Evolutionary conservation across 352 stramenopile genomes (phyloP).

Genomic region (Phytopythium delawarense): DNA sequence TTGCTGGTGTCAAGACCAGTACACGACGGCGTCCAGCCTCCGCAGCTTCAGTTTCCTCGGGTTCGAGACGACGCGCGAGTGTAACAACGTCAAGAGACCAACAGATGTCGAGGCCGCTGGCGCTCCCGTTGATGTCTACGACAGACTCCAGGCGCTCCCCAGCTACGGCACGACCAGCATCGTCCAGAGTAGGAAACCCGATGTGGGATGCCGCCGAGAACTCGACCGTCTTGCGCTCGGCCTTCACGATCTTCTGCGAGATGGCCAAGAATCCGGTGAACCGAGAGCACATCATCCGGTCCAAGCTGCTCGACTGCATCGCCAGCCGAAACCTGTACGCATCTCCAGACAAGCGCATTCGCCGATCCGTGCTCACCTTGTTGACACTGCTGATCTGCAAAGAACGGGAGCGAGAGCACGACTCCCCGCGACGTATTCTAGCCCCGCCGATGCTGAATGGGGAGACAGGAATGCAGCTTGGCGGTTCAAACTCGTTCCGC

Average conservation of each 20-base stretch:
- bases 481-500: not conserved
- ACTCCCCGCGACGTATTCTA: not conserved
- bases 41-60: not conserved
- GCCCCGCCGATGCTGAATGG: not conserved
- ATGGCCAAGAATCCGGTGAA: conserved; percentile 55
- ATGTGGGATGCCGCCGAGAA: conserved; percentile 2
- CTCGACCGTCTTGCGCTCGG: conserved; percentile 25
- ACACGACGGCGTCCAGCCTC: not conserved
- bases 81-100: not conserved
- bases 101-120: not conserved
- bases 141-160: not conserved
- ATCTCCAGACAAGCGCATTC: conserved; percentile 55
- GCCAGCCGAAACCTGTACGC: conserved; percentile 46
- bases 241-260: conserved; percentile 54
- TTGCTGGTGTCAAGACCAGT: not conserved
- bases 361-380: conserved; percentile 49
- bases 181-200: not conserved
- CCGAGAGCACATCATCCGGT: conserved; percentile 55
- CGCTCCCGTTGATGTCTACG: not conserved
- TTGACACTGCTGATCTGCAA: conserved; percentile 58
- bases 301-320: conserved; percentile 60
- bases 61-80: not conserved
- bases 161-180: not conserved
- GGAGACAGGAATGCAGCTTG: not conserved
- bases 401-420: conserved; percentile 41